These are phyloP conservation scores for Rhododendron williamsianum DNA, from an alignment of 148 eudicot genomes.

Conservation along the genomic window DNA sequence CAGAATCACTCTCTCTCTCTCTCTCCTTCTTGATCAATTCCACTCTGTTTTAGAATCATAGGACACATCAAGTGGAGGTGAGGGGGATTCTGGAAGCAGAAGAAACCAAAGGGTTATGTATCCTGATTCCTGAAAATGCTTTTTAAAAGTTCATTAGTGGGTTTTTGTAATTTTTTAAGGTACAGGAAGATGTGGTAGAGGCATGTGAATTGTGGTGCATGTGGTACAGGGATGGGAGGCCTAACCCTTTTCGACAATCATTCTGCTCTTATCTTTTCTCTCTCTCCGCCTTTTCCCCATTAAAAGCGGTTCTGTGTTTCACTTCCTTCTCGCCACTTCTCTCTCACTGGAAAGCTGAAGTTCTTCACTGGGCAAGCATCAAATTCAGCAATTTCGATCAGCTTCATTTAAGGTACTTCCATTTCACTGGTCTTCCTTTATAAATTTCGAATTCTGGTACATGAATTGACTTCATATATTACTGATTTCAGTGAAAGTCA, in stretches of 20 bases:
- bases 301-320: background rate
- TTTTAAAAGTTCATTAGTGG: background rate
- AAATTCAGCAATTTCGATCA: background rate
- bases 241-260: slow-evolving; percentile 11
- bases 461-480: background rate
- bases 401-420: slow-evolving; percentile 3
- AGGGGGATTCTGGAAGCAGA: background rate
- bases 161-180: background rate
- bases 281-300: background rate
- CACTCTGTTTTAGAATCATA: slow-evolving; percentile 2
- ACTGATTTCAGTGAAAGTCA: background rate
- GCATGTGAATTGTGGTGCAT: slow-evolving; percentile 17
- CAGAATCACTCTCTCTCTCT: background rate
- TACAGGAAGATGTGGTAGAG: slow-evolving; percentile 4
- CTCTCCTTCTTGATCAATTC: background rate
- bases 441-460: background rate
- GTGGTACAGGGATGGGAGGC: slow-evolving; percentile 23
- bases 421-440: background rate
- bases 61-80: background rate
- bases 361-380: background rate
- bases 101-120: slow-evolving; percentile 3
- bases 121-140: background rate
- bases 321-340: background rate
- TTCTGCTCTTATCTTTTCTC: background rate
- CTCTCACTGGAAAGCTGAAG: background rate